A percentile compares a stretch with the other conserved stretches of the same genome.
Conservation (phyloP, 306 rosid genomes). For the Vicia villosa region DNA sequence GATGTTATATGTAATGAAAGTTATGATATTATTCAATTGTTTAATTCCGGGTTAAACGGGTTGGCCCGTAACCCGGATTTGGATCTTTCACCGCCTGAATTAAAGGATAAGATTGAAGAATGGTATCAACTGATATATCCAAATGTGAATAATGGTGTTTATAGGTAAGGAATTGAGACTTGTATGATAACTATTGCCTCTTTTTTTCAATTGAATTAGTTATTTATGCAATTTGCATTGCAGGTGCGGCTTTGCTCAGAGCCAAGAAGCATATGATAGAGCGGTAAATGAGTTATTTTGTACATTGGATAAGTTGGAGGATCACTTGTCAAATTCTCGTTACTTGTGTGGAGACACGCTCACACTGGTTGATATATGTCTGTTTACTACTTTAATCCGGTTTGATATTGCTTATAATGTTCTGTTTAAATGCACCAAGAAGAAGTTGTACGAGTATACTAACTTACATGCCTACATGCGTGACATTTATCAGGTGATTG, state of each 20-base stretch:
- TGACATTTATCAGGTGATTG: slow-evolving; percentile 71
- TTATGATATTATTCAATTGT: slow-evolving; percentile 63
- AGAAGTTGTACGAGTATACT: slow-evolving; percentile 67
- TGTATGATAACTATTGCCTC: too few relatives aligned
- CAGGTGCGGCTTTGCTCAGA: slow-evolving; percentile 95
- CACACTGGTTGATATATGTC: slow-evolving; percentile 72
- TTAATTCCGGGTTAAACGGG: slow-evolving; percentile 71
- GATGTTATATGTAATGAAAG: slow-evolving; percentile 87
- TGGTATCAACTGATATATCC: slow-evolving; percentile 83
- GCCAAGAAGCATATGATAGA: slow-evolving; percentile 76
- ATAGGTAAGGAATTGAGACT: slow-evolving; percentile 51
- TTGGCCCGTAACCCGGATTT: slow-evolving; percentile 59
- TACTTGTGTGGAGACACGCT: slow-evolving; percentile 64
- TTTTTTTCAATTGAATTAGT: not conserved
- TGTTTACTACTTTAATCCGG: slow-evolving; percentile 77
- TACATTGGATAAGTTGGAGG: slow-evolving; percentile 62
- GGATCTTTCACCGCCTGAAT: slow-evolving; percentile 66
- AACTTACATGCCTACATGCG: slow-evolving; percentile 75
- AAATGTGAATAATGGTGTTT: slow-evolving; percentile 86
- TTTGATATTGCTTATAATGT: slow-evolving; percentile 72
- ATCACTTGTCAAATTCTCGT: slow-evolving; percentile 57
- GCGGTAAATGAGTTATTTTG: slow-evolving; percentile 68
- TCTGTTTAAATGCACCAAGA: slow-evolving; percentile 86
- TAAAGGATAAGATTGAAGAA: slow-evolving; percentile 67
- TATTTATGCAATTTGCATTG: not conserved